Evolutionary conservation across 768 basidiomycete species (phyloP).

Genomic region (Trametes cingulata): DNA sequence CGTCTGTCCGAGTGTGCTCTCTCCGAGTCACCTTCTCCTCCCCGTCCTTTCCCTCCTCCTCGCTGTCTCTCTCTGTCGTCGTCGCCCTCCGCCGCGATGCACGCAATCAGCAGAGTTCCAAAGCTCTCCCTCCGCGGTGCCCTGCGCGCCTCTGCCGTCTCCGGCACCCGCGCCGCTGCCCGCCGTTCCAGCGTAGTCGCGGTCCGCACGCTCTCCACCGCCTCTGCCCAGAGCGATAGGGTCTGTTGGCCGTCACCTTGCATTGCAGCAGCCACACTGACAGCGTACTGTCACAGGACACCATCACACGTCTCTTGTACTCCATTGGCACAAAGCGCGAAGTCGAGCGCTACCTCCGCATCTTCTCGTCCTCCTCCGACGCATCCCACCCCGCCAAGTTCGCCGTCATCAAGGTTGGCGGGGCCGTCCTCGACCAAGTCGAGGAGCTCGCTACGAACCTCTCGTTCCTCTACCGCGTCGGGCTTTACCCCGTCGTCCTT

Average conservation of each 20-base stretch:
- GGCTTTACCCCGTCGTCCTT: slow-evolving; percentile 95
- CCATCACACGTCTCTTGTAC: slow-evolving; percentile 94
- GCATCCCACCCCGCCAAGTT: slow-evolving; percentile 91
- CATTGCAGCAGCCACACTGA: background rate
- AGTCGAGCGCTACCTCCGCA: slow-evolving; percentile 96
- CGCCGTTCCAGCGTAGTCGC: slow-evolving; percentile 7
- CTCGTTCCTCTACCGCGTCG: slow-evolving; percentile 95
- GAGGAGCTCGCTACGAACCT: slow-evolving; percentile 94
- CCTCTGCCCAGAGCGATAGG: slow-evolving; percentile 73
- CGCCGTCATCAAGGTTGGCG: slow-evolving; percentile 97
- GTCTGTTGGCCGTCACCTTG: slow-evolving; percentile 41
- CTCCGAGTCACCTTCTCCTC: background rate
- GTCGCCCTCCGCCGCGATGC: slow-evolving; percentile 28
- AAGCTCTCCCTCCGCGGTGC: slow-evolving; percentile 21
- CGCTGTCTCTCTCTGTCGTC: background rate
- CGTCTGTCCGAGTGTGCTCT: background rate
- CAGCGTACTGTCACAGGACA: slow-evolving; percentile 63
- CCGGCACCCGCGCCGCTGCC: slow-evolving; percentile 43
- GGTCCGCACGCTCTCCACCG: slow-evolving; percentile 38
- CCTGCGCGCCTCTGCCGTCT: slow-evolving; percentile 49
- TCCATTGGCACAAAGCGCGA: slow-evolving; percentile 97
- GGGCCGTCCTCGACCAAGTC: slow-evolving; percentile 88
- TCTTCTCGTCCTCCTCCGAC: slow-evolving; percentile 93
- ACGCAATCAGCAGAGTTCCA: slow-evolving; percentile 29
- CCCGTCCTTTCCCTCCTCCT: background rate